Evolutionary conservation across 257 asterid species (phyloP).

Genomic region (Eucommia ulmoides): DNA sequence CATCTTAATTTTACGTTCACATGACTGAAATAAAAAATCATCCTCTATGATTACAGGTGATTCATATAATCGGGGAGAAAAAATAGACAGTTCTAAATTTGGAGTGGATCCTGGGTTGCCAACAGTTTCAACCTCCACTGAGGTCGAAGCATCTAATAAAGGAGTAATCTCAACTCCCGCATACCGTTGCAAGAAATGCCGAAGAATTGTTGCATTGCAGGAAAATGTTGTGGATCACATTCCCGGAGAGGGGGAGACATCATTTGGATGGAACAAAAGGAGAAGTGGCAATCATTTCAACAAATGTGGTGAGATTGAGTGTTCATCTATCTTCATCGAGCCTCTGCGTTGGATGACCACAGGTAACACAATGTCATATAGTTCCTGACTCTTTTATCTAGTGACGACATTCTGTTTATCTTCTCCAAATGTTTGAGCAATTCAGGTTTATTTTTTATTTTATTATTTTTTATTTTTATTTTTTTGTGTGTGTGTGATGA

Average conservation of each 20-base stretch:
- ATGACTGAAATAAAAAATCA: no score
- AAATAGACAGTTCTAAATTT: conserved; percentile 58
- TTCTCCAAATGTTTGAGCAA: no score
- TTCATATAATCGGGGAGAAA: conserved; percentile 85
- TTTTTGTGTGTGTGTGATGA: neutral
- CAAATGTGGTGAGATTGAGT: conserved; percentile 43
- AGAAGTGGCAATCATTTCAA: conserved; percentile 55
- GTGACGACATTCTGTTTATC: no score
- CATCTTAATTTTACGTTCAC: no score
- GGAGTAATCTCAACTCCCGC: conserved; percentile 30
- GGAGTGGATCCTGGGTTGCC: conserved; percentile 79
- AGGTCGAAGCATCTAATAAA: conserved; percentile 25
- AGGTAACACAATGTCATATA: no score
- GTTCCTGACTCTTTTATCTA: no score
- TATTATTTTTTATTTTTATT: neutral
- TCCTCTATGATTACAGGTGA: no score
- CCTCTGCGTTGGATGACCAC: conserved; percentile 94
- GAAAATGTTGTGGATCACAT: conserved; percentile 70
- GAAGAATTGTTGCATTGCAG: conserved; percentile 75
- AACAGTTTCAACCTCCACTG: conserved; percentile 26
- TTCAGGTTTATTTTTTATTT: no score
- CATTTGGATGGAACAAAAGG: conserved; percentile 85
- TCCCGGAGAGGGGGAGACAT: conserved; percentile 88
- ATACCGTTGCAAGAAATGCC: conserved; percentile 91
- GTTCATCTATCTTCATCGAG: conserved; percentile 89